Base-by-base conservation (phyloP, 2,329 filamentous ascomycete genomes). In the Calonectria leucothoes region DNA sequence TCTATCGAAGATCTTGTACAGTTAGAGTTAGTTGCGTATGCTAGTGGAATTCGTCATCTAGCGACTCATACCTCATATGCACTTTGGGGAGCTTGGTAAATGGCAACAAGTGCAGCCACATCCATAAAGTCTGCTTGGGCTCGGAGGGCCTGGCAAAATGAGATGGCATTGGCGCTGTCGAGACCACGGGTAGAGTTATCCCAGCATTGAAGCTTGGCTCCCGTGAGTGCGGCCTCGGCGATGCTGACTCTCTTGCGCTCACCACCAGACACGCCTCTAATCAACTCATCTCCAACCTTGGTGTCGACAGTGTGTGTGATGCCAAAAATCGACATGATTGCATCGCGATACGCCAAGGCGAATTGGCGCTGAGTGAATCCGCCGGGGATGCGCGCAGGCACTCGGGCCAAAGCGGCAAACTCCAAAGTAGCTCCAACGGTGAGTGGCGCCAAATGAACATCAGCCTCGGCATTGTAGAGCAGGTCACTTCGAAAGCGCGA, bases 171-270 rank as follows among this genome's bases (percentile, higher is more conserved):
- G 2, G 75, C 79, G 20, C 81, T 82, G 15, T 83, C 82, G 10
- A 83, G 27, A 0, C 82, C 82, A 0, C 82, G 68, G 0, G 82
- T 83, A 0, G 80, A 80, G 3, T 83, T 83, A 11, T 83, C 82
- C 82, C 82, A 83, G 51, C 82, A 83, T 61, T 81, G 80, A 8
- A 82, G 15, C 63, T 80, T 81, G 0, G 79, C 79, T 0, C 79
- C 77, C 0, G 77, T 81, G 0, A 81, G 77, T 0, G 79, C 74
- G 0, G 93, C 94, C 82, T 96, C 94, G 0, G 93, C 93, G 75
- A 96, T 95, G 33, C 92, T 93, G 12, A 95, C 93, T 78, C 94
- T 92, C 83, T 95, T 95, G 15, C 94, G 87, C 83, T 96, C 94
- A 65, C 94, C 94, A 75, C 94, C 94, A 59, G 91, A 94, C 0